These are phyloP conservation scores for Kitagawia praeruptora DNA, from an alignment of 129 eudicot genomes.

Conservation along the genomic window DNA sequence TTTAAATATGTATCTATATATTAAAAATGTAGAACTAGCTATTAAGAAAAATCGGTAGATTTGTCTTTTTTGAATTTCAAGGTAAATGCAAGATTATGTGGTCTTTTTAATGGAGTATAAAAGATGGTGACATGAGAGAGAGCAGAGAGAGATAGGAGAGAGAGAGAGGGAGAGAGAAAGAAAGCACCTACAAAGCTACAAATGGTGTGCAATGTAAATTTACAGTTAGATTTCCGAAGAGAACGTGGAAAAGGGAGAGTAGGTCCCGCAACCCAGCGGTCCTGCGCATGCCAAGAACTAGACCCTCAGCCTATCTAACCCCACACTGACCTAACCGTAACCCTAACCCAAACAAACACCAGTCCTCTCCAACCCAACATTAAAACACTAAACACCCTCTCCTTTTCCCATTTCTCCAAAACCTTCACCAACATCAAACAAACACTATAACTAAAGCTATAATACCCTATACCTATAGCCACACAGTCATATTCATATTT, in stretches of 20 bases:
- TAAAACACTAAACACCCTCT: background rate
- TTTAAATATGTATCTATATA: too few species aligned
- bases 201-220: background rate
- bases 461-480: background rate
- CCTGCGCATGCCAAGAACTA: constrained; percentile 2
- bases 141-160: too few species aligned
- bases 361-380: background rate
- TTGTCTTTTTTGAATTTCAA: too few species aligned
- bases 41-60: too few species aligned
- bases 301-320: constrained; percentile 1
- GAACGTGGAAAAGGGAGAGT: background rate
- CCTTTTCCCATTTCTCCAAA: constrained; percentile 25
- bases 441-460: background rate
- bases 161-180: too few species aligned
- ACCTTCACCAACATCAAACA: constrained; percentile 35
- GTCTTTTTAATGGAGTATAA: too few species aligned
- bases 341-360: constrained; percentile 5
- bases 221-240: background rate
- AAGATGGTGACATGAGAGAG: too few species aligned
- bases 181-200: too few species aligned
- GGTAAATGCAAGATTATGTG: too few species aligned
- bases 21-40: too few species aligned
- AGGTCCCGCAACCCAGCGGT: background rate
- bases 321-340: background rate
- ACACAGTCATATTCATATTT: background rate